A percentile compares a stretch with the other conserved stretches of the same genome.
Conservation (phyloP, 2,329 filamentous ascomycete genomes). For the Talaromyces sp. region DNA sequence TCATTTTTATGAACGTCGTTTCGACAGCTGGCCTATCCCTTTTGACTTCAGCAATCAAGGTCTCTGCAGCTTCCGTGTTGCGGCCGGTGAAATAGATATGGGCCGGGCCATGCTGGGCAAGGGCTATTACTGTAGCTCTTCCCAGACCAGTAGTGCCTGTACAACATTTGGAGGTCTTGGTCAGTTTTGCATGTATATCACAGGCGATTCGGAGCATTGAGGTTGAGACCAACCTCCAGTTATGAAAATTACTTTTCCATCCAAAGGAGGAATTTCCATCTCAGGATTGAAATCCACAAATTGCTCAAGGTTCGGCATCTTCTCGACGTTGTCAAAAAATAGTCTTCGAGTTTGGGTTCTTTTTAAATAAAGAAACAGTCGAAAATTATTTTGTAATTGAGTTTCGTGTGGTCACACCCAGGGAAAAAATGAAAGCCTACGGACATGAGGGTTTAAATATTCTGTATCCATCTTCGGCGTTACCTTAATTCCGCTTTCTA, state of each 20-base stretch:
- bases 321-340: not conserved
- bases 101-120: constrained; percentile 38
- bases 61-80: constrained; percentile 2
- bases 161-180: not conserved
- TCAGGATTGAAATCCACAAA: constrained; percentile 25
- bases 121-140: constrained; percentile 34
- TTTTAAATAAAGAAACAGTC: not conserved
- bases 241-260: constrained; percentile 29
- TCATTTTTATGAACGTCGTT: constrained; percentile 35
- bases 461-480: too few species aligned
- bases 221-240: constrained; percentile 26
- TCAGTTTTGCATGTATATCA: not conserved
- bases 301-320: constrained; percentile 10
- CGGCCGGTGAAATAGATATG: constrained; percentile 36
- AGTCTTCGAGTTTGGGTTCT: not conserved
- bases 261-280: constrained; percentile 27
- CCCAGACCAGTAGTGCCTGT: constrained; percentile 46
- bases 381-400: not conserved
- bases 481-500: too few species aligned
- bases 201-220: not conserved
- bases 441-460: not conserved
- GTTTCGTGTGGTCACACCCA: not conserved
- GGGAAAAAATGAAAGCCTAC: not conserved
- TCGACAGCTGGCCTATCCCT: constrained; percentile 25
- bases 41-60: constrained; percentile 3